A percentile compares a stretch with the other conserved stretches of the same genome.
These are phyloP conservation scores for Rhodofomes roseus DNA, from an alignment of 1,284 basidiomycete species.

Conservation along the genomic window DNA sequence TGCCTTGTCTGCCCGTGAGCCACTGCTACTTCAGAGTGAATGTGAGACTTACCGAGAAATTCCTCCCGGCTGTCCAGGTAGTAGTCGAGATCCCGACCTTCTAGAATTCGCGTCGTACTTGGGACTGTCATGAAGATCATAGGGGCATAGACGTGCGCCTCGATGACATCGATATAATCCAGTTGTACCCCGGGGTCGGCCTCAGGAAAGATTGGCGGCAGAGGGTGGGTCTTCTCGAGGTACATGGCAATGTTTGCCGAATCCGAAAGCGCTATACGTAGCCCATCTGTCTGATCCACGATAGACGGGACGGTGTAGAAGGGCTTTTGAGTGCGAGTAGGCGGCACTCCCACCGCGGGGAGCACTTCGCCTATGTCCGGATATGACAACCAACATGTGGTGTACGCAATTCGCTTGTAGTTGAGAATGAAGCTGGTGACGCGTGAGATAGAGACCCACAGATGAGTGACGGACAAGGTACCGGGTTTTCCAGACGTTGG, in stretches of 20 bases:
- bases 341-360: conserved; percentile 3
- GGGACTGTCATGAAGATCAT: conserved; percentile 8
- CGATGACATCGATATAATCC: conserved; percentile 7
- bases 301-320: conserved; percentile 8
- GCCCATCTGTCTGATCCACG: conserved; percentile 1
- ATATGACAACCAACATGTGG: conserved; percentile 6
- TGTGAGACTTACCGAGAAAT: not conserved
- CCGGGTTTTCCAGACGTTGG: conserved; percentile 8
- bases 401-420: conserved; percentile 6
- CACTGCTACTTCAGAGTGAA: not conserved
- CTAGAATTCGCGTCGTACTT: conserved; percentile 5
- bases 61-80: conserved; percentile 1
- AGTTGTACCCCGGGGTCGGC: conserved; percentile 13
- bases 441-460: not conserved
- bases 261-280: conserved; percentile 29
- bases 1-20: not conserved
- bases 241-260: conserved; percentile 39
- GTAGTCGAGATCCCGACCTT: conserved; percentile 8
- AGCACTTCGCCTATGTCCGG: conserved; percentile 7
- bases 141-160: not conserved
- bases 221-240: conserved; percentile 39
- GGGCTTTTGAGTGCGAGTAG: conserved; percentile 6
- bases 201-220: conserved; percentile 23
- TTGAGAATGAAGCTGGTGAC: conserved; percentile 6
- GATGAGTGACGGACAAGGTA: not conserved